phyloP scores from a whole-genome alignment of 208 protist species.

The Leishmania mexicana region DNA sequence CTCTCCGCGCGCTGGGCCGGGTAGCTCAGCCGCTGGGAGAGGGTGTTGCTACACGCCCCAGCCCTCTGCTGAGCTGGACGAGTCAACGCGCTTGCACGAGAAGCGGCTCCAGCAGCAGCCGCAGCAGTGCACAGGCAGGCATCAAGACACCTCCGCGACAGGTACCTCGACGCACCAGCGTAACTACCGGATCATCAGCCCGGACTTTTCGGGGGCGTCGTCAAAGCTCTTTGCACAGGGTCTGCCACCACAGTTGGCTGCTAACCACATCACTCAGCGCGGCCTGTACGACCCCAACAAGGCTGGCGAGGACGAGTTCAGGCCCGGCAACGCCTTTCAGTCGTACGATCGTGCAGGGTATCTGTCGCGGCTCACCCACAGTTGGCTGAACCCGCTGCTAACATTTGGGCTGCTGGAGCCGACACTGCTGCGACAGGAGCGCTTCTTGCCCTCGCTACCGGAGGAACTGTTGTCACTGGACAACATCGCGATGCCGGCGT shows the following conservation, averaged over 20 bases:
- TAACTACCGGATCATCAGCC: conserved; percentile 26
- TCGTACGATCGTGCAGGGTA: conserved; percentile 48
- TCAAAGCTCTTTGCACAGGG: conserved; percentile 14
- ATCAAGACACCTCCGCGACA: not conserved
- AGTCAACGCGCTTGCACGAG: not conserved
- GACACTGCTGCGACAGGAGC: conserved; percentile 60
- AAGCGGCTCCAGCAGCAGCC: not conserved
- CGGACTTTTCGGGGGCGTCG: conserved; percentile 23
- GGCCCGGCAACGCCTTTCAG: conserved; percentile 68
- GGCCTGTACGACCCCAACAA: conserved; percentile 47
- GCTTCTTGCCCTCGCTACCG: conserved; percentile 65
- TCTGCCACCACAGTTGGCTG: conserved; percentile 6
- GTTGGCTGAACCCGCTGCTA: conserved; percentile 70
- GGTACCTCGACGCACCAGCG: not conserved
- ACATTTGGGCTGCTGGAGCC: conserved; percentile 56
- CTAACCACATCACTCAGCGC: conserved; percentile 33
- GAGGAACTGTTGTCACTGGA: conserved; percentile 48
- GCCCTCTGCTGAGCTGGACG: not conserved
- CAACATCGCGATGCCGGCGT: conserved; percentile 48
- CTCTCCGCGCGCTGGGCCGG: conserved; percentile 8
- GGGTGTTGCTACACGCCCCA: not conserved
- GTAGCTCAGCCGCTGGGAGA: not conserved
- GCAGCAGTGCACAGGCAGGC: not conserved
- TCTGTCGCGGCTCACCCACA: conserved; percentile 47
- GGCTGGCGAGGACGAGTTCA: conserved; percentile 59